Conservation (phyloP, 1,139 yeast genomes). For the Saccharomyces pastorianus region DNA sequence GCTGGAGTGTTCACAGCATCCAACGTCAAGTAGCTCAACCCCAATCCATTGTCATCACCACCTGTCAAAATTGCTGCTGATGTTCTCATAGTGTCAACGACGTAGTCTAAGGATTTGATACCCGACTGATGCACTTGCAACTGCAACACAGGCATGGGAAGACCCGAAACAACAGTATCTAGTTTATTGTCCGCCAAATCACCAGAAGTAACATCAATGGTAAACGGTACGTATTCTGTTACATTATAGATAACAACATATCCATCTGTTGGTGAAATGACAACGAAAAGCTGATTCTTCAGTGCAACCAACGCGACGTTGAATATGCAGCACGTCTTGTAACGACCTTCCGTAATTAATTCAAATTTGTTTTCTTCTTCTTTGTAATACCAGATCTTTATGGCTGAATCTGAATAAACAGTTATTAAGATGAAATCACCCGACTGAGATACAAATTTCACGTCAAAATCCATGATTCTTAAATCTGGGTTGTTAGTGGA, state of each 20-base stretch:
- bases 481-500: conserved; percentile 59
- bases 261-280: conserved; percentile 80
- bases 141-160: not conserved
- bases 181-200: not conserved
- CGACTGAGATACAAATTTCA: conserved; percentile 30
- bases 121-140: conserved; percentile 73
- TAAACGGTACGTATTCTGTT: conserved; percentile 26
- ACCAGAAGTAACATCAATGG: conserved; percentile 1
- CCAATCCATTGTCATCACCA: conserved; percentile 85
- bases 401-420: conserved; percentile 77
- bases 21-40: conserved; percentile 37
- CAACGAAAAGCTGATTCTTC: conserved; percentile 32
- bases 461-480: conserved; percentile 78
- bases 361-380: conserved; percentile 34
- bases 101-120: conserved; percentile 45
- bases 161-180: not conserved
- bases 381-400: conserved; percentile 57
- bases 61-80: conserved; percentile 51
- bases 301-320: conserved; percentile 44
- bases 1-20: conserved; percentile 15
- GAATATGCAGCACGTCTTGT: conserved; percentile 70
- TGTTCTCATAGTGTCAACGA: conserved; percentile 18
- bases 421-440: conserved; percentile 46
- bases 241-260: conserved; percentile 55
- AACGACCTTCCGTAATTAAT: conserved; percentile 41